Conservation (phyloP, 352 stramenopile genomes). For the Phytophthora pluvialis region DNA sequence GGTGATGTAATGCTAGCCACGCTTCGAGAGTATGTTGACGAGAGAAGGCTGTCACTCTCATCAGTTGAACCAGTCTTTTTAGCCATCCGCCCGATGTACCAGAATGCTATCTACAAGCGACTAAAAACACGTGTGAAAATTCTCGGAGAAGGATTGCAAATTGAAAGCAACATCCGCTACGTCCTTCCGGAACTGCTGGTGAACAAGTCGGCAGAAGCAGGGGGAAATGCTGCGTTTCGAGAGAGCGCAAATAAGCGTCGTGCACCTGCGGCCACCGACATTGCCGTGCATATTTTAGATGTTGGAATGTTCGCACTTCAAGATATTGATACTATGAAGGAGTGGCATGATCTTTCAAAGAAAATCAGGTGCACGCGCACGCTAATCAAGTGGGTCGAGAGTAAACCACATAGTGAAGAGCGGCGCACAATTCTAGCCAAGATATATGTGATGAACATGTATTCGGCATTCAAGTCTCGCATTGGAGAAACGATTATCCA, state of each 20-base stretch:
- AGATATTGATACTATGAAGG: constrained; percentile 5
- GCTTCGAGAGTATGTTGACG: constrained; percentile 2
- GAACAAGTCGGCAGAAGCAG: constrained; percentile 4
- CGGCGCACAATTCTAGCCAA: neutral
- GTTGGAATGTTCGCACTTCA: neutral
- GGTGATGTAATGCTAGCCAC: constrained; percentile 4
- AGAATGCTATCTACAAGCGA: neutral
- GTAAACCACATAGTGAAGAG: neutral
- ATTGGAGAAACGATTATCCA: constrained; percentile 12
- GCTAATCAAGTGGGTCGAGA: constrained; percentile 1
- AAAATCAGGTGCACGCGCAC: neutral
- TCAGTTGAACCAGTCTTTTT: constrained; percentile 2
- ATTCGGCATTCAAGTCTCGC: constrained; percentile 5
- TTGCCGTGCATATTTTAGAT: neutral
- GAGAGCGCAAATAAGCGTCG: neutral
- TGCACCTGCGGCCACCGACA: neutral
- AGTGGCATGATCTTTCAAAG: constrained; percentile 2
- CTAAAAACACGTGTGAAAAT: neutral
- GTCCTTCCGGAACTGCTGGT: neutral
- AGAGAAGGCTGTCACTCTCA: constrained; percentile 1
- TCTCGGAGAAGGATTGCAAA: neutral
- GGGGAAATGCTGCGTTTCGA: neutral
- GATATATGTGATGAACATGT: neutral
- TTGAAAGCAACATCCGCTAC: neutral
- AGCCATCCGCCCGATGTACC: neutral